These are phyloP conservation scores for Thraustochytrium sp. DNA, from an alignment of 352 stramenopile species.

Conservation along the genomic window DNA sequence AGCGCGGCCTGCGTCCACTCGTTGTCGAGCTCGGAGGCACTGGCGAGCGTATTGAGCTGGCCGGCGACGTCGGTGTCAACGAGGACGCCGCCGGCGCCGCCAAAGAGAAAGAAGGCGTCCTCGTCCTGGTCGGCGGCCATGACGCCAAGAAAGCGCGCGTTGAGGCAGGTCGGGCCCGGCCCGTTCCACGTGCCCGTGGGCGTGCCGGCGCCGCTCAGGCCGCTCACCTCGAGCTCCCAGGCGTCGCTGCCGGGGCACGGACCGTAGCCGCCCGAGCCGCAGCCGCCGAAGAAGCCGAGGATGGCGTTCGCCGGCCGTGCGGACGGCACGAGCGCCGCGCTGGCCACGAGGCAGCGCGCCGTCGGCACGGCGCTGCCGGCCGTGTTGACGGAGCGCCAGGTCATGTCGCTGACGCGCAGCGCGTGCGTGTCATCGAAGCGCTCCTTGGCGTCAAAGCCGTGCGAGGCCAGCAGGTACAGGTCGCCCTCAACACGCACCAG, in stretches of 20 bases:
- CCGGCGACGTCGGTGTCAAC: neutral
- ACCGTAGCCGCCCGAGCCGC: neutral
- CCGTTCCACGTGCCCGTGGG: neutral
- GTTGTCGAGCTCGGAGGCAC: neutral
- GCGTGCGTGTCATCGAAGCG: neutral
- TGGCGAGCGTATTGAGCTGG: neutral
- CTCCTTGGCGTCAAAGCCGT: neutral
- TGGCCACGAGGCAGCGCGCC: neutral
- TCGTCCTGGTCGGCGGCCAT: neutral
- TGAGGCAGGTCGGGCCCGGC: neutral
- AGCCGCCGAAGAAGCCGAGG: neutral
- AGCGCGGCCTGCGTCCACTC: neutral
- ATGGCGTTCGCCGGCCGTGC: neutral
- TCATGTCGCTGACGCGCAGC: neutral
- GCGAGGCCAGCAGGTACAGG: neutral
- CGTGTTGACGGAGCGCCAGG: neutral
- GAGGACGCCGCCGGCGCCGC: neutral
- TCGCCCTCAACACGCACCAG: neutral
- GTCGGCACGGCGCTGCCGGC: neutral
- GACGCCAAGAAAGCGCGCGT: neutral
- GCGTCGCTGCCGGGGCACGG: constrained; percentile 8
- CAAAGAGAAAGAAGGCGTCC: neutral
- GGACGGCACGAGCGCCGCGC: neutral
- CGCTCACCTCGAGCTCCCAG: neutral
- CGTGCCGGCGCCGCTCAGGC: neutral